Evolutionary conservation across 176 grass and related monocot species (phyloP), one percentile per base, ranked within the genome.

Genomic region (Tuctoria greenei): DNA sequence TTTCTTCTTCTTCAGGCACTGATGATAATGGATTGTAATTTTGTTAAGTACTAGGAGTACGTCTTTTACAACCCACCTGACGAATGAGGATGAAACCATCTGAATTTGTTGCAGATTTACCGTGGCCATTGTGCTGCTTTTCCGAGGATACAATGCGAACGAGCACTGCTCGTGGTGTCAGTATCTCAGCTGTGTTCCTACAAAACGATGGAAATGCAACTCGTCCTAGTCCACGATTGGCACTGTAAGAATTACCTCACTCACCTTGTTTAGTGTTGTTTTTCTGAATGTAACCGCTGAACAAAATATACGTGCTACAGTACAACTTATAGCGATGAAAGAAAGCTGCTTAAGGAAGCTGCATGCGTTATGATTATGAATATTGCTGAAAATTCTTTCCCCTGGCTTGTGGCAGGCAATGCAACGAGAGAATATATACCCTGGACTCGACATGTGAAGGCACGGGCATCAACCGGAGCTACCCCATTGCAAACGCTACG

Each of bases 121-220:
- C 0, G 74, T 86, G 44, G 95, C 87, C 10, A 56, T 79, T 2
- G 60, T 86, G 41, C 65, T 93, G 86, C 72, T 97, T 63, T 86
- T 97, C 75, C 69, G 84, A 51, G 91, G 95, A 39, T 83, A 91
- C 40, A 77, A 92, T 76, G 91, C 80, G n/a, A 92, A 94, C 34
- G 60, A 90, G 26, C 91, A 90, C 77, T 98, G 95, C 66, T 86
- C 86, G 7, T 98, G 91, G 91, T 98, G 95, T 72, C 86, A 88
- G 59, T 90, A 92, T 83, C 79, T 98, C 31, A 88, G 84, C 43
- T 98, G 95, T 38, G 81, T 93, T 18, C 95, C 91, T 23, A 94
- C 84, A 4, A 79, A 47, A 37, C 73, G 59, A 42, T 90, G 86
- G 95, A 90, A 72, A 27, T 98, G 91, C 73, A 73, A 89, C 59